Evolutionary conservation across 2,329 filamentous ascomycete species (phyloP).

Genomic region (Thelonectria discophora): DNA sequence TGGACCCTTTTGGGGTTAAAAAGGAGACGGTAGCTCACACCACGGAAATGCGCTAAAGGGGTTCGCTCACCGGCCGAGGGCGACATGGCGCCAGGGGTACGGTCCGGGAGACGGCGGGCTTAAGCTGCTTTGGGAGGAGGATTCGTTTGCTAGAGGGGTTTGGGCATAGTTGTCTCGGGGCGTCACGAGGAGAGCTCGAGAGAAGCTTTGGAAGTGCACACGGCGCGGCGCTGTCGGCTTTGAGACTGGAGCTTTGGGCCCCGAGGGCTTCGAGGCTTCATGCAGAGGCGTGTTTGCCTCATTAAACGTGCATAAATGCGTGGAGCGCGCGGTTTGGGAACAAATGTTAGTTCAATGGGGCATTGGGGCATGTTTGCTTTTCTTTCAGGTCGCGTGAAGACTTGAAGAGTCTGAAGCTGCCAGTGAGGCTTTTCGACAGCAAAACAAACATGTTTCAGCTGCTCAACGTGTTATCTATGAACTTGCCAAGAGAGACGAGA

Average conservation of each 20-base stretch:
- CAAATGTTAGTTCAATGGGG: neutral
- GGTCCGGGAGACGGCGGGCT: neutral
- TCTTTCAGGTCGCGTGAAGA: neutral
- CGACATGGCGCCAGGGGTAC: slow-evolving; percentile 17
- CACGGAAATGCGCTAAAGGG: slow-evolving; percentile 33
- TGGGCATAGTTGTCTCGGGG: neutral
- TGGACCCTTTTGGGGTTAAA: slow-evolving; percentile 27
- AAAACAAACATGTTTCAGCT: neutral
- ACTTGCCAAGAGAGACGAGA: neutral
- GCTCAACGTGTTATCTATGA: neutral
- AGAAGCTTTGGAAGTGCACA: neutral
- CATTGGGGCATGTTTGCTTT: slow-evolving; percentile 1
- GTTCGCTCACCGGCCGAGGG: slow-evolving; percentile 24
- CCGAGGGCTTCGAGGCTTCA: slow-evolving; percentile 1
- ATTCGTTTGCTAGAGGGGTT: neutral
- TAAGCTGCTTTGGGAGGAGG: neutral
- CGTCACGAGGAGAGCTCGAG: too few species aligned
- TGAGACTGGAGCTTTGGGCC: neutral
- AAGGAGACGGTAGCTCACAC: slow-evolving; percentile 35
- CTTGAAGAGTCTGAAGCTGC: neutral
- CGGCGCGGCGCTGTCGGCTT: neutral
- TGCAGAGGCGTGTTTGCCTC: neutral
- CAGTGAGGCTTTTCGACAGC: neutral
- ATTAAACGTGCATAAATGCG: slow-evolving; percentile 15
- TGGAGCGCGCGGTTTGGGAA: neutral